Evolutionary conservation across 768 basidiomycete genomes (phyloP).

Genomic region (Gymnopilus junonius): DNA sequence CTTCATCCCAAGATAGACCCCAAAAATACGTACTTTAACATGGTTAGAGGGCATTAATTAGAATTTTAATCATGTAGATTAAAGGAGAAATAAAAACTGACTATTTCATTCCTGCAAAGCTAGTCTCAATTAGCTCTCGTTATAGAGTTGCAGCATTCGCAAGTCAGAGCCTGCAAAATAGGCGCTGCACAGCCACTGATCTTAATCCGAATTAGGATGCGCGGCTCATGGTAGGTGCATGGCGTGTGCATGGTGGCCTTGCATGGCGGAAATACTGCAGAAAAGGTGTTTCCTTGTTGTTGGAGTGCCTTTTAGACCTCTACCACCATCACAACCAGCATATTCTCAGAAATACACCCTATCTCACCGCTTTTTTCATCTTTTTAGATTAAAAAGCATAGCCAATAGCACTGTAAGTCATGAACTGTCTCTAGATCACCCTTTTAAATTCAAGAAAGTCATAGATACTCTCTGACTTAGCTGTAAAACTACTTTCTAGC

Average conservation of each 20-base stretch:
- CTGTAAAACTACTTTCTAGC: too few species aligned
- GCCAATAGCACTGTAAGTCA: too few species aligned
- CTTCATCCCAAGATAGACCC: neutral
- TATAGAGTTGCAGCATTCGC: neutral
- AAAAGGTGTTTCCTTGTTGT: neutral
- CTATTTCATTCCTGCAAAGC: neutral
- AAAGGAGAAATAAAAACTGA: neutral
- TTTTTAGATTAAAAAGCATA: too few species aligned
- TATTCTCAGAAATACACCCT: too few species aligned
- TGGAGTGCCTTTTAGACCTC: too few species aligned
- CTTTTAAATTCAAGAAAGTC: too few species aligned
- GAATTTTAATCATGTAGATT: neutral
- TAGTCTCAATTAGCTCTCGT: neutral
- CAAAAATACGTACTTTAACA: neutral
- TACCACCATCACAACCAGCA: too few species aligned
- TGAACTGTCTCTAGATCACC: too few species aligned
- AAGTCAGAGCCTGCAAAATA: neutral
- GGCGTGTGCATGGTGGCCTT: neutral
- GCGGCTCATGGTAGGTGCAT: neutral
- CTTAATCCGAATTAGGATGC: neutral
- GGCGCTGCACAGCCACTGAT: neutral
- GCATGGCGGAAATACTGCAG: neutral
- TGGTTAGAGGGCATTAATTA: neutral
- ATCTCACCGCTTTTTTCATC: too few species aligned
- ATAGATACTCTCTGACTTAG: too few species aligned